A percentile compares a stretch with the other conserved stretches of the same genome.
phyloP scores from a whole-genome alignment of 257 asterid species.

The Knoxia roxburghii region DNA sequence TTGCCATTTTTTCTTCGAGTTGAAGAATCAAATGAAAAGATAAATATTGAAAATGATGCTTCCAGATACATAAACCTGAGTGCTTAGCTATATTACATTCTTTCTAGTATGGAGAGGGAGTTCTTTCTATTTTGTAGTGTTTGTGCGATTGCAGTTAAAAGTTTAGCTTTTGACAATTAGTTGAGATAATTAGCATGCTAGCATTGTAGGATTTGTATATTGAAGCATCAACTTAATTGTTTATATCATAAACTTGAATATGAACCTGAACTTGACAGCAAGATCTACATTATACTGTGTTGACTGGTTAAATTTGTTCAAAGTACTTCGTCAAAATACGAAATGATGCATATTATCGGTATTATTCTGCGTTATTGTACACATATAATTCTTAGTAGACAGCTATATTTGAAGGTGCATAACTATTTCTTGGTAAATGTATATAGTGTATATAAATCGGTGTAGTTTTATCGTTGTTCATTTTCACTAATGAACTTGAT shows the following conservation, averaged over 20 bases:
- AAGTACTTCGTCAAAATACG: background rate
- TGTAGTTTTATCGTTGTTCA: background rate
- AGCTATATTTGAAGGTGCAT: background rate
- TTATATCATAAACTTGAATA: background rate
- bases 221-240: background rate
- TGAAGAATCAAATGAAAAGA: no score
- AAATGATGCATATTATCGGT: background rate
- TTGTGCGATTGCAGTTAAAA: background rate
- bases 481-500: conserved; percentile 5
- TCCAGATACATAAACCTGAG: background rate
- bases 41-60: background rate
- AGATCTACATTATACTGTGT: background rate
- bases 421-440: background rate
- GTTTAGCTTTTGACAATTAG: background rate
- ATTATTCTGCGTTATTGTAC: background rate
- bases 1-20: no score
- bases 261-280: background rate
- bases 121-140: background rate
- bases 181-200: background rate
- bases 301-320: background rate
- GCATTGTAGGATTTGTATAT: background rate
- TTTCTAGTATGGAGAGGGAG: background rate
- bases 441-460: background rate
- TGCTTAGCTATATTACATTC: background rate
- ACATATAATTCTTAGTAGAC: background rate